Base-by-base conservation (phyloP, 2,329 filamentous ascomycete genomes). In the Ophiognomonia clavigignenti-juglandacearum region DNA sequence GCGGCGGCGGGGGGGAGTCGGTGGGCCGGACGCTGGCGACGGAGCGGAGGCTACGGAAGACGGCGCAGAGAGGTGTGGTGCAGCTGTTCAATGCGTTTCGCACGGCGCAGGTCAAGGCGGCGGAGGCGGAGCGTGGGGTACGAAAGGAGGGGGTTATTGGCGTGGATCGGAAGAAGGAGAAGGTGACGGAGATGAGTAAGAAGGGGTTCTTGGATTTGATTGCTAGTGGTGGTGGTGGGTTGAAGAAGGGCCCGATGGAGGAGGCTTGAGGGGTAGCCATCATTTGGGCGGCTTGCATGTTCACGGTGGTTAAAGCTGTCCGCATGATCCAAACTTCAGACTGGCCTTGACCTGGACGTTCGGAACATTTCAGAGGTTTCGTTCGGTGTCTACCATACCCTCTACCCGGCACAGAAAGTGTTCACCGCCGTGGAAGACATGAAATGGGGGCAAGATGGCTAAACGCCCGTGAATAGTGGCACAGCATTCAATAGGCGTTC, bases 21-120 rank as follows among this genome's bases (percentile, higher is more conserved):
- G 77, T 77, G 22, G 69, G 69, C 14, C 71, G 77, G 53, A 75
- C 78, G 22, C 63, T 81, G 59, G 88, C 86, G 60, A 78, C 83
- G 58, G 92, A 97, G 73, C 85, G 83, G 69, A 74, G 81, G 54
- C 65, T 97, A 60, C 82, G 87, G 59, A 93, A 95, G 72, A 89
- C 88, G 40, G 91, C 91, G 37, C 89, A 96, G 68, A 79, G 89
- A 45, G 92, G 92, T 79, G 93, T 98, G 34, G 85, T 97, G 20
- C 95, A 92, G 73, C 74, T 98, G 49, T 98, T 98, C 70, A 96
- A 97, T 65, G 93, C 93, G 0, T 90, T 98, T 26, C 77, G 92
- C 37, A 88, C 88, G 19, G 91, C 93, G 13, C 93, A 98, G 68
- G 86, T 96, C 48, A 88, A 91, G 66, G 91, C 86, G 3, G 80